Evolutionary conservation across 192 early-diverging fungal species (phyloP), one percentile per base, ranked within the genome.

Genomic region (Spizellomyces sp.): DNA sequence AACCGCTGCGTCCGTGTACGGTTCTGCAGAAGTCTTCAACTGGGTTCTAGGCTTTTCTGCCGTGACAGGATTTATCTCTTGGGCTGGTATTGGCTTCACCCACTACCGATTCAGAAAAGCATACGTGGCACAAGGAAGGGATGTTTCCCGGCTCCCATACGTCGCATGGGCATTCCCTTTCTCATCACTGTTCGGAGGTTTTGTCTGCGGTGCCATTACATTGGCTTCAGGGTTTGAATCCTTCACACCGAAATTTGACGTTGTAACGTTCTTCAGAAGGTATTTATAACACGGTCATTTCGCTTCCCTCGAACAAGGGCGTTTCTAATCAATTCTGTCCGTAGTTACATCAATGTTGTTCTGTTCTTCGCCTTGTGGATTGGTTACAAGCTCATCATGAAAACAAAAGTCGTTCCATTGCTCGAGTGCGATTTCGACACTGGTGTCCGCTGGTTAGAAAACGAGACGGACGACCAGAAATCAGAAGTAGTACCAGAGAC

Each of bases 321-420:
- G 27, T 36, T 36, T 36, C 27, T 36, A 36, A 36, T 36, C 12
- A 61, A 14, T 61, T 55, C 5, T 43, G 45, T 65, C 42, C 9
- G 5, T 44, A 48, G 63, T 43, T 87, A 90, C 64, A 77, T 92
- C 62, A 85, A 86, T 50, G 42, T 91, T 43, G 78, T 86, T 52
- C 80, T 90, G 70, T 90, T 90, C 43, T n/a, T 90, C 58, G 77
- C 89, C 41, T 69, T 90, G 5, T 92, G 83, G 73, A 67, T 86
- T 56, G 81, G 75, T 17, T 94, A 84, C 82, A 91, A 91, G 77
- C 70, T 85, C 47, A 63, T 79, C 70, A 80, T 79, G 60, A 80
- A 77, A 47, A 86, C 90, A 5, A 84, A 85, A 70, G 77, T 90
- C 69, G 66, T 92, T 65, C 85, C 81, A 22, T 70, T 91, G 17